A percentile compares a stretch with the other conserved stretches of the same genome.
Conservation (phyloP, 306 rosid species). For the Dicorynia guianensis region DNA sequence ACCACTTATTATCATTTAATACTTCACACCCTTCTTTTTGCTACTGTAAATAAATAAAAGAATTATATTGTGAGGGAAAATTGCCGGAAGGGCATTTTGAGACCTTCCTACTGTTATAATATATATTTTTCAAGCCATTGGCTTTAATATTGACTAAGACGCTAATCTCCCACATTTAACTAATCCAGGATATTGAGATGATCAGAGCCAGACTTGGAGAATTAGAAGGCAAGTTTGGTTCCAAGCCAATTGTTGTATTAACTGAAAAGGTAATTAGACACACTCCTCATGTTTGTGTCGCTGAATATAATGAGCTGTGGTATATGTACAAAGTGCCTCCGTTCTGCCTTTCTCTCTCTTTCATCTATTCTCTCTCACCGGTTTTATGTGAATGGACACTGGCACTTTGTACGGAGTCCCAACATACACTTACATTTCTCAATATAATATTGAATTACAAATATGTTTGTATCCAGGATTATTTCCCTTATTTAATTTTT, state of each 20-base stretch:
- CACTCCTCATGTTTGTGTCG: conserved; percentile 1
- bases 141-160: conserved; percentile 17
- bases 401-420: too few relatives aligned
- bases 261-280: conserved; percentile 79
- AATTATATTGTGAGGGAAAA: background rate
- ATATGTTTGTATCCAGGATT: background rate
- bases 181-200: conserved; percentile 63
- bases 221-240: conserved; percentile 66
- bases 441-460: background rate
- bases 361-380: too few relatives aligned
- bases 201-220: conserved; percentile 62
- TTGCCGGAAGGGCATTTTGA: conserved; percentile 24
- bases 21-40: background rate
- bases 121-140: background rate
- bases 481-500: conserved; percentile 1
- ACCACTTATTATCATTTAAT: conserved; percentile 31
- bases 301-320: too few relatives aligned
- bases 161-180: conserved; percentile 21
- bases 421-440: too few relatives aligned
- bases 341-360: too few relatives aligned
- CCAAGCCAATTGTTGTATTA: conserved; percentile 65
- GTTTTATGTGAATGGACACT: too few relatives aligned
- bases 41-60: conserved; percentile 9
- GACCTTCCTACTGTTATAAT: conserved; percentile 6
- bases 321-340: too few relatives aligned